Conservation (phyloP, 768 basidiomycete genomes). For the Tricholomella constricta region DNA sequence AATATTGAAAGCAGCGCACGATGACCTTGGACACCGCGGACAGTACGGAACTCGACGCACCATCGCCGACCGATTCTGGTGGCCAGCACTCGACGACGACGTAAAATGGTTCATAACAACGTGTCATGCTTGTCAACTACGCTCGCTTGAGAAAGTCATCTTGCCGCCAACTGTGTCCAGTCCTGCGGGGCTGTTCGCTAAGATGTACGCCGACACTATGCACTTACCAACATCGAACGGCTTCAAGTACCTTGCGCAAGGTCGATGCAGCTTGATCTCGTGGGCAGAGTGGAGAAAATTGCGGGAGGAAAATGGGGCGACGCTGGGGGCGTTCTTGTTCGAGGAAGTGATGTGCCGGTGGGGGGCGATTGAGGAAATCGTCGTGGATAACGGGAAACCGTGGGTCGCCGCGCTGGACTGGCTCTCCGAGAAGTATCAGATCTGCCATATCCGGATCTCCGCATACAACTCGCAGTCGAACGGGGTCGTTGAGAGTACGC, state of each 20-base stretch:
- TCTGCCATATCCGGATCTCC: constrained; percentile 41
- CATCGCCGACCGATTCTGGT: constrained; percentile 22
- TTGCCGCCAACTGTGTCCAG: constrained; percentile 29
- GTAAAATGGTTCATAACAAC: constrained; percentile 32
- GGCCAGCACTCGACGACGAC: constrained; percentile 23
- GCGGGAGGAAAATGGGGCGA: constrained; percentile 19
- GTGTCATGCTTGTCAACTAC: constrained; percentile 34
- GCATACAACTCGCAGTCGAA: constrained; percentile 45
- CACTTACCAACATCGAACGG: constrained; percentile 21
- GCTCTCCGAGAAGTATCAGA: constrained; percentile 26
- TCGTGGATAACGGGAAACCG: constrained; percentile 36
- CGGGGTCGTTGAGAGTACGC: constrained; percentile 34
- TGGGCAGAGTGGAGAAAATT: constrained; percentile 25
- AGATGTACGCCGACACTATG: constrained; percentile 31
- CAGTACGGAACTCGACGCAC: not conserved
- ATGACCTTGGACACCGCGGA: constrained; percentile 22
- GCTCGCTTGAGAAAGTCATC: constrained; percentile 19
- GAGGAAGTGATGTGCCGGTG: constrained; percentile 36
- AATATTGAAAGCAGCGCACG: constrained; percentile 24
- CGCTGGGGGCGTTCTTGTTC: constrained; percentile 26
- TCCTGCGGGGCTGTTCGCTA: constrained; percentile 26
- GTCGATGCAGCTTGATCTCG: constrained; percentile 20
- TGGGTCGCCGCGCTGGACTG: constrained; percentile 26
- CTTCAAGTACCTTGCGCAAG: constrained; percentile 27
- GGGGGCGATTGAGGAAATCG: constrained; percentile 37